A percentile compares a stretch with the other conserved stretches of the same genome.
phyloP scores from a whole-genome alignment of 2,329 filamentous ascomycete species.

The Claviceps sp. region DNA sequence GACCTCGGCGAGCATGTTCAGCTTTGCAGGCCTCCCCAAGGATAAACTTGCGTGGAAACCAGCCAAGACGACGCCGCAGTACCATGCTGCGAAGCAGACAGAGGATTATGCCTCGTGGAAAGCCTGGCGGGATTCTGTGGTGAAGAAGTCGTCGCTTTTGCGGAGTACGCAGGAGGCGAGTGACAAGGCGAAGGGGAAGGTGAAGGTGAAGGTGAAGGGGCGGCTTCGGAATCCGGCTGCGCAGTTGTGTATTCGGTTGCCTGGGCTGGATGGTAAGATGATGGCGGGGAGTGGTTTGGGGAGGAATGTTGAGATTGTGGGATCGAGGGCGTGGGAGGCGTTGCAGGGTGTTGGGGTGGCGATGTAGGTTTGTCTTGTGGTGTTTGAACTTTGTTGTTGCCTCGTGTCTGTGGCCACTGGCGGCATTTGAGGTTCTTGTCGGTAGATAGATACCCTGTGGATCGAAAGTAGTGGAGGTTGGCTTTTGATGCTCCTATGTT shows the following conservation, averaged over 20 bases:
- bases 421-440: no score
- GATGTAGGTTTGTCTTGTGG: not conserved
- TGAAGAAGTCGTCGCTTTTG: constrained; percentile 36
- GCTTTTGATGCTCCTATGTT: not conserved
- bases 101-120: constrained; percentile 53
- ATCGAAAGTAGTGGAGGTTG: not conserved
- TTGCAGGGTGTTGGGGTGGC: constrained; percentile 30
- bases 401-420: no score
- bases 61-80: constrained; percentile 48
- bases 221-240: constrained; percentile 25
- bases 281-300: constrained; percentile 19
- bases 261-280: constrained; percentile 31
- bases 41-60: constrained; percentile 55
- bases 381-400: not conserved
- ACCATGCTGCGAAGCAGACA: constrained; percentile 49
- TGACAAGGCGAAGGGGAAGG: constrained; percentile 6
- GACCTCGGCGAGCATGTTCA: constrained; percentile 40
- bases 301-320: constrained; percentile 34
- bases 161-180: constrained; percentile 9
- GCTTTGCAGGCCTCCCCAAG: constrained; percentile 41
- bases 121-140: constrained; percentile 41
- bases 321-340: constrained; percentile 41
- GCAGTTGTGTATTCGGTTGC: constrained; percentile 36
- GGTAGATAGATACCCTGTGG: not conserved
- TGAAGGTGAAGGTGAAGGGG: not conserved